Percentiles rank a stretch among this genome's conserved stretches.
Conservation (phyloP, 2,329 filamentous ascomycete species). For the Fulvia fulva region DNA sequence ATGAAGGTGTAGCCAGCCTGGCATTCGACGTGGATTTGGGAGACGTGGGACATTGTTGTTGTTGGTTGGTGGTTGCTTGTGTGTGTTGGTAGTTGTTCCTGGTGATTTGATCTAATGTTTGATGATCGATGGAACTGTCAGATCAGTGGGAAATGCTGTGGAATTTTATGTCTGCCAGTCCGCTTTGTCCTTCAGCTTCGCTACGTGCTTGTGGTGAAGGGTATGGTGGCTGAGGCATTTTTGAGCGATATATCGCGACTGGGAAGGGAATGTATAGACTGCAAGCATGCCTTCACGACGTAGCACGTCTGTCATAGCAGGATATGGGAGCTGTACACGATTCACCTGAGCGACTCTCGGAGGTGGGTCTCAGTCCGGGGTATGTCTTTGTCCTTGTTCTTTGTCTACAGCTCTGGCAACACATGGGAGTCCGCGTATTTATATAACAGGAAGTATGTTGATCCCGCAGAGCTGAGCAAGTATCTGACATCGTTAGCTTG, state of each 20-base stretch:
- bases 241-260: background rate
- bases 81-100: too few species aligned
- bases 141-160: background rate
- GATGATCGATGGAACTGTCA: background rate
- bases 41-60: slow-evolving; percentile 1
- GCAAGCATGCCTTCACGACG: background rate
- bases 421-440: background rate
- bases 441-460: background rate
- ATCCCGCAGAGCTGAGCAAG: background rate
- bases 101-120: background rate
- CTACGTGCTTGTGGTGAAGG: background rate
- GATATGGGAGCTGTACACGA: background rate
- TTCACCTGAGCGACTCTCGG: background rate
- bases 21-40: background rate
- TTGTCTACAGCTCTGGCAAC: background rate
- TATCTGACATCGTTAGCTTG: background rate
- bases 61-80: background rate
- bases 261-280: background rate
- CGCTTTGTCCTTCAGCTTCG: background rate
- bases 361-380: background rate
- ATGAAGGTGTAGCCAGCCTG: slow-evolving; percentile 1
- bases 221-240: background rate
- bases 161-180: background rate
- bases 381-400: background rate
- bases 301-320: background rate